A percentile compares a stretch with the other conserved stretches of the same genome.
These are phyloP conservation scores for Hylodesmum podocarpum DNA, from an alignment of 306 rosid species.

Conservation along the genomic window DNA sequence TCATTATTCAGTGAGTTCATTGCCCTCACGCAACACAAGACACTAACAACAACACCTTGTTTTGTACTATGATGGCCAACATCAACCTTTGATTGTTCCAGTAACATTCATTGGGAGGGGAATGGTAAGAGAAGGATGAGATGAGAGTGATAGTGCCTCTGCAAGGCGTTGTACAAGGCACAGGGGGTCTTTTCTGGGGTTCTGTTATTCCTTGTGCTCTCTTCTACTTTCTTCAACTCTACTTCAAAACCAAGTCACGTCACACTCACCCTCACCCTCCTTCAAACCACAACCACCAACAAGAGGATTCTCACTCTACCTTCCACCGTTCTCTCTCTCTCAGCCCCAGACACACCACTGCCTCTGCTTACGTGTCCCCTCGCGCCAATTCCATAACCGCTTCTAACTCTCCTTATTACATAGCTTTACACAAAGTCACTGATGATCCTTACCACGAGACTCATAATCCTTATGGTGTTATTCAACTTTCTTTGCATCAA, in stretches of 20 bases:
- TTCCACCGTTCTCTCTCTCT: constrained; percentile 61
- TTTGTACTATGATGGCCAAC: not conserved
- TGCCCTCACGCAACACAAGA: not conserved
- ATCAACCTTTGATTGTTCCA: too few relatives aligned
- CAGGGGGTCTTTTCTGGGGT: constrained; percentile 85
- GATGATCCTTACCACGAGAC: constrained; percentile 64
- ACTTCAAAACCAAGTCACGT: constrained; percentile 47
- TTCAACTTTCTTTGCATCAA: constrained; percentile 68
- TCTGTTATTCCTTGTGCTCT: constrained; percentile 92
- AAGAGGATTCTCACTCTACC: constrained; percentile 24
- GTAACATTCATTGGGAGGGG: not conserved
- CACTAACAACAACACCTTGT: not conserved
- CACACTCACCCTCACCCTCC: constrained; percentile 34
- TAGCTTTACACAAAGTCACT: constrained; percentile 49
- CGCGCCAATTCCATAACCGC: constrained; percentile 46
- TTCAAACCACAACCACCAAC: not conserved
- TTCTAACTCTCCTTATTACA: constrained; percentile 42
- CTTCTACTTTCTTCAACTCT: constrained; percentile 80
- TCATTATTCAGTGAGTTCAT: not conserved
- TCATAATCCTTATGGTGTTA: constrained; percentile 65
- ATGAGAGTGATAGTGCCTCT: constrained; percentile 96
- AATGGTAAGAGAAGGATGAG: not conserved
- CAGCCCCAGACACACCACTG: constrained; percentile 41
- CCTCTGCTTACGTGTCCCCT: constrained; percentile 53
- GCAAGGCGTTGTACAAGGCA: constrained; percentile 88